Evolutionary conservation across 345 rosid species (phyloP).

Genomic region (Sisymbrium irio): DNA sequence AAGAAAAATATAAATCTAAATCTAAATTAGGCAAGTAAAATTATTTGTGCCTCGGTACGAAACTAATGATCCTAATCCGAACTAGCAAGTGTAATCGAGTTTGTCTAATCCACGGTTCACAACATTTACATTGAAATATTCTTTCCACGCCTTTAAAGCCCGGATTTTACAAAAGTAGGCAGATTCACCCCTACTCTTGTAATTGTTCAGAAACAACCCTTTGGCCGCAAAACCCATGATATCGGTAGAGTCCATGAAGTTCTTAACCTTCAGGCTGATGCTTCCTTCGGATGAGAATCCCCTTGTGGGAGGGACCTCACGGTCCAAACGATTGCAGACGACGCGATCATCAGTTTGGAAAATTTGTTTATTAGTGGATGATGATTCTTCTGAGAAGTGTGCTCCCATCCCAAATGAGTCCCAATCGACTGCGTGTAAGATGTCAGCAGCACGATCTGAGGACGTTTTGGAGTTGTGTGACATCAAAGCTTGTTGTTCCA

Average conservation of each 20-base stretch:
- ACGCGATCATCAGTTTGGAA: neutral
- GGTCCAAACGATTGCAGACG: neutral
- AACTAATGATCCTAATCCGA: neutral
- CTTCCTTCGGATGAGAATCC: slow-evolving; percentile 40
- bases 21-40: neutral
- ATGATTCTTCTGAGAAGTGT: slow-evolving; percentile 19
- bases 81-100: slow-evolving; percentile 13
- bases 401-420: slow-evolving; percentile 55
- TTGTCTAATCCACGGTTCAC: slow-evolving; percentile 17
- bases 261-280: slow-evolving; percentile 45
- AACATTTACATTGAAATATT: slow-evolving; percentile 39
- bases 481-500: slow-evolving; percentile 40
- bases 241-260: slow-evolving; percentile 53
- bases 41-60: neutral
- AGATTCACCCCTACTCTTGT: slow-evolving; percentile 15
- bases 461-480: slow-evolving; percentile 21
- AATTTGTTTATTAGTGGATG: neutral
- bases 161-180: slow-evolving; percentile 4
- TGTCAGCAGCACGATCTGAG: slow-evolving; percentile 39
- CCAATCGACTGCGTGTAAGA: slow-evolving; percentile 53
- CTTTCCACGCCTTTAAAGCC: slow-evolving; percentile 67
- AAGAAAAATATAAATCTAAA: neutral
- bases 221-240: slow-evolving; percentile 81
- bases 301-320: slow-evolving; percentile 25
- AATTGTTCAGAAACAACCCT: slow-evolving; percentile 46